These are phyloP conservation scores for Cystobasidium onofrii DNA, from an alignment of 768 basidiomycete species.

Conservation along the genomic window DNA sequence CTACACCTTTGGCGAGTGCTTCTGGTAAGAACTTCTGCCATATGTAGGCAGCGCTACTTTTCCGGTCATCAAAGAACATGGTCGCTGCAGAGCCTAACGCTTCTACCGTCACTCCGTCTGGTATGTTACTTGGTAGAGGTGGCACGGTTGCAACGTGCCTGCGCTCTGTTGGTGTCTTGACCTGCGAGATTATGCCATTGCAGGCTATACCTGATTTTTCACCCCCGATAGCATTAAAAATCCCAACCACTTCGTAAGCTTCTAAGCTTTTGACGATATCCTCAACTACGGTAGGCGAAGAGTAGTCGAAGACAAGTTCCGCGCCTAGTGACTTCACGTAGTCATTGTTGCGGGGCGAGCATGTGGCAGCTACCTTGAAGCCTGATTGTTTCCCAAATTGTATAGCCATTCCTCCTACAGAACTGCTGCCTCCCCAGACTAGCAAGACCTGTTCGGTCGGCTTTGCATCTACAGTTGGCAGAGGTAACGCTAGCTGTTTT, in stretches of 20 bases:
- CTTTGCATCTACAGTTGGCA: not conserved
- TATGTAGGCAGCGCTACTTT: slow-evolving; percentile 1
- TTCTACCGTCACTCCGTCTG: slow-evolving; percentile 25
- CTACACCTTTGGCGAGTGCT: slow-evolving; percentile 32
- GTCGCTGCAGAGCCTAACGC: not conserved
- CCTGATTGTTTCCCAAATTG: slow-evolving; percentile 39
- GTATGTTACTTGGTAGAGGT: not conserved
- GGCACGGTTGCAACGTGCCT: slow-evolving; percentile 17
- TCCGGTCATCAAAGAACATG: slow-evolving; percentile 24
- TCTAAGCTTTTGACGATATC: slow-evolving; percentile 33
- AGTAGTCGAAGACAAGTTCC: slow-evolving; percentile 38
- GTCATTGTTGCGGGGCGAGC: slow-evolving; percentile 37
- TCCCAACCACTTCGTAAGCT: slow-evolving; percentile 10
- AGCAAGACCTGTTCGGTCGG: slow-evolving; percentile 30
- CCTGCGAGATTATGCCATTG: not conserved
- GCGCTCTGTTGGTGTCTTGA: not conserved
- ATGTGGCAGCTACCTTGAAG: slow-evolving; percentile 38
- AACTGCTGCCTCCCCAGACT: slow-evolving; percentile 36
- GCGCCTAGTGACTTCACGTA: slow-evolving; percentile 42
- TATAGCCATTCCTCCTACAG: slow-evolving; percentile 37
- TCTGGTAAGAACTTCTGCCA: slow-evolving; percentile 35
- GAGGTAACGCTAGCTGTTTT: slow-evolving; percentile 29
- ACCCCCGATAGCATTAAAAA: slow-evolving; percentile 14
- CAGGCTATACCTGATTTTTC: slow-evolving; percentile 20
- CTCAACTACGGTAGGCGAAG: slow-evolving; percentile 26